Evolutionary conservation across 371 early-diverging fungal genomes (phyloP), one percentile per base, ranked within the genome.

Genomic region (Mortierella polycephala): DNA sequence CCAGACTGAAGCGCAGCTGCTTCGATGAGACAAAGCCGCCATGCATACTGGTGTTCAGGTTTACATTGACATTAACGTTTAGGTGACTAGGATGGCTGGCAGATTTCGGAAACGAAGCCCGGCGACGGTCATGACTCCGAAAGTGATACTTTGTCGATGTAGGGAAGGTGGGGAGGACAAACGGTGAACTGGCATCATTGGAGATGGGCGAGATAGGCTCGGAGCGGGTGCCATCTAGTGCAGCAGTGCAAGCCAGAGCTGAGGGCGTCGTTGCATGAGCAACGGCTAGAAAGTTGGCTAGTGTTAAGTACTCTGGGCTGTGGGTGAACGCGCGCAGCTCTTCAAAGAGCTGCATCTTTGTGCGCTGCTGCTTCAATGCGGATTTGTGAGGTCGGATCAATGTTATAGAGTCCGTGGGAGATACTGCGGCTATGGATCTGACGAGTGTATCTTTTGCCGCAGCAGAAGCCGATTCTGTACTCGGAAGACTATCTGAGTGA

Each of bases 91-190:
- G 64, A 45, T 76, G 77, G 9, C 68, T 68, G 4, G 68, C 50
- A 7, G 71, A 76, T 42, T 76, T 76, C 2, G 77, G 77, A 58
- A 76, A 76, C 4, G 77, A 76, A 16, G 77, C 68, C 9, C 77
- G 71, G 8, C 77, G 77, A 16, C 49, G 77, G 44, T 71, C 68
- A 52, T 57, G 53, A 37, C 65, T 64, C 18, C 77, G 67, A 56
- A 71, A 76, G 39, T 76, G 71, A 45, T 64, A 71, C 39, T 67
- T 71, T 3, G 71, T 46, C 7, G 71, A 67, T 8, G 62, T 40
- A 0, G 76, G 61, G 50, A 71, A 62, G 53, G 67, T 57, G 18
- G 67, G 67, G 18, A 76, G 18, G 21, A 71, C 20, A 21, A 71
- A 68, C 8, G 64, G 13, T 0, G 71, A 46, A 1, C 16, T 9